A percentile compares a stretch with the other conserved stretches of the same genome.
phyloP scores from a whole-genome alignment of 306 rosid species.

The Astragalus membranaceus region DNA sequence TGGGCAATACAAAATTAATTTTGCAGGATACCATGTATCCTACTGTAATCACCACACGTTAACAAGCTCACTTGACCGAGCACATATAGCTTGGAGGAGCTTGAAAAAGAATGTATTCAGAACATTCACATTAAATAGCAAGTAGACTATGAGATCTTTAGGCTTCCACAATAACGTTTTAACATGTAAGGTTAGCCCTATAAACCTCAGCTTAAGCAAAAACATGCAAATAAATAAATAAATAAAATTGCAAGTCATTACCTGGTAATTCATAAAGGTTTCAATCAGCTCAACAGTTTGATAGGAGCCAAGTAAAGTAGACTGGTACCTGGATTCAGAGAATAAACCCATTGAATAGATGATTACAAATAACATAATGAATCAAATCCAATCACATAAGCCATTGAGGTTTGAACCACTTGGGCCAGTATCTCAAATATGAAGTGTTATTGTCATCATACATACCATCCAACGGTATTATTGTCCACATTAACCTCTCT shows the following conservation, averaged over 20 bases:
- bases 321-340: constrained; percentile 71
- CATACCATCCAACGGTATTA: constrained; percentile 95
- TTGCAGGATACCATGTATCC: neutral
- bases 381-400: neutral
- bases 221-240: neutral
- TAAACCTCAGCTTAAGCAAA: neutral
- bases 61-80: neutral
- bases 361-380: neutral
- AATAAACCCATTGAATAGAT: neutral
- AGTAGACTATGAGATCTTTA: neutral
- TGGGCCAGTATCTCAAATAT: neutral
- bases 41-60: neutral
- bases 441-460: neutral
- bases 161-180: neutral
- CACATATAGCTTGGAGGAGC: neutral
- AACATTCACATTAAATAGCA: neutral
- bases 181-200: neutral
- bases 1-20: neutral
- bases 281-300: constrained; percentile 91
- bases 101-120: neutral
- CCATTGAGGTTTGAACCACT: neutral
- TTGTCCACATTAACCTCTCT: constrained; percentile 98
- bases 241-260: constrained; percentile 11
- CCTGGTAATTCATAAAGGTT: constrained; percentile 98
- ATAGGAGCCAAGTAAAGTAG: constrained; percentile 85